Percentiles rank a stretch among this genome's conserved stretches.
These are phyloP conservation scores for Cyclanthera cordifolia DNA, from an alignment of 306 rosid genomes.

Conservation along the genomic window DNA sequence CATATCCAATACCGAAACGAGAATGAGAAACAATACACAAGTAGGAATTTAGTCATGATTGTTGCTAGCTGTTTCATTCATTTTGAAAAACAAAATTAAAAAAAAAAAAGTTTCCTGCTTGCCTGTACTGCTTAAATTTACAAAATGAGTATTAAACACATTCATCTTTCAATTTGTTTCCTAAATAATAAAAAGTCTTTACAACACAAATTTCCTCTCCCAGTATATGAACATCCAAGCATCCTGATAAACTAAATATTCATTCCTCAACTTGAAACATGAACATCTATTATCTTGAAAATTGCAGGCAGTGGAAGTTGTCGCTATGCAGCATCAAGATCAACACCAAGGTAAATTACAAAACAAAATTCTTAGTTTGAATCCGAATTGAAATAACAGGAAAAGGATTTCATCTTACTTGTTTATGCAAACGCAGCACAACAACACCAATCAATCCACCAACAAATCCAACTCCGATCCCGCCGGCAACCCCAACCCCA, in stretches of 20 bases:
- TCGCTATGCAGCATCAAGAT: slow-evolving; percentile 37
- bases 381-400: not conserved
- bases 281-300: slow-evolving; percentile 10
- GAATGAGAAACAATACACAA: not conserved
- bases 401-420: not conserved
- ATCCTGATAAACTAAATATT: not conserved
- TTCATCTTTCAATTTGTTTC: not conserved
- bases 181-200: not conserved
- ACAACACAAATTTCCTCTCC: not conserved
- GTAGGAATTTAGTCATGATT: not conserved
- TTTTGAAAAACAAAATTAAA: not conserved
- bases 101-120: not conserved
- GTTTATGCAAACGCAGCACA: not conserved
- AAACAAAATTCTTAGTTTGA: slow-evolving; percentile 15
- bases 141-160: not conserved
- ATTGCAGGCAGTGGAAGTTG: slow-evolving; percentile 63
- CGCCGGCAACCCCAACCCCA: slow-evolving; percentile 5
- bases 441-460: slow-evolving; percentile 16
- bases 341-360: slow-evolving; percentile 45
- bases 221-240: not conserved
- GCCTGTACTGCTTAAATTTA: not conserved
- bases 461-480: slow-evolving; percentile 13
- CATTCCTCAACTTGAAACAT: slow-evolving; percentile 15
- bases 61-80: not conserved
- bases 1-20: not conserved